phyloP scores from a whole-genome alignment of 352 stramenopile genomes.

The Phytophthora ramorum region DNA sequence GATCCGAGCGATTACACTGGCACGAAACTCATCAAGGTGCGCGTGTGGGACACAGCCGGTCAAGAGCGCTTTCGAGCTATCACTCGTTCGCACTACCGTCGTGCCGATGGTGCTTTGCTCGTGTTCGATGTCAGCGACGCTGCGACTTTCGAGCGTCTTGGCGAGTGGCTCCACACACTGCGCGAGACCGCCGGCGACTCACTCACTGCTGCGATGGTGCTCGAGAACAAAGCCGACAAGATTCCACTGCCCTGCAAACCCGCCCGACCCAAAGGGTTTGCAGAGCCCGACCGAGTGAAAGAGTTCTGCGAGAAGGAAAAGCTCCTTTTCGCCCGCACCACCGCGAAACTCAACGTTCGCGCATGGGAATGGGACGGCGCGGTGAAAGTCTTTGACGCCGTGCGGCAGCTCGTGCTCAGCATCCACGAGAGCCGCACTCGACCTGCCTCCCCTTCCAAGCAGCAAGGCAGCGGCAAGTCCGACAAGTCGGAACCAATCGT shows the following conservation, averaged over 20 bases:
- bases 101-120: slow-evolving; percentile 87
- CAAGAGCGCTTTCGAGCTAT: slow-evolving; percentile 92
- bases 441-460: background rate
- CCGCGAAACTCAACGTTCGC: slow-evolving; percentile 64
- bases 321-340: slow-evolving; percentile 70
- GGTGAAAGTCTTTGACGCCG: slow-evolving; percentile 51
- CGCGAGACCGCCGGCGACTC: slow-evolving; percentile 85
- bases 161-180: slow-evolving; percentile 90
- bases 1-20: slow-evolving; percentile 57
- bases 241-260: slow-evolving; percentile 24
- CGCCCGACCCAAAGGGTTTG: slow-evolving; percentile 39
- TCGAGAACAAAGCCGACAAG: slow-evolving; percentile 93
- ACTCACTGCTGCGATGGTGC: slow-evolving; percentile 86
- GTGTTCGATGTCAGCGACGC: slow-evolving; percentile 93
- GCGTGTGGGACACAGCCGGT: slow-evolving; percentile 91
- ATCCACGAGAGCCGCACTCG: slow-evolving; percentile 53
- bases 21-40: slow-evolving; percentile 67
- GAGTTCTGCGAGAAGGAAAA: slow-evolving; percentile 64
- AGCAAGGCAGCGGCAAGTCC: background rate
- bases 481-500: slow-evolving; percentile 17
- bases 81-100: slow-evolving; percentile 85
- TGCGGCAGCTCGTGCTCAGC: slow-evolving; percentile 63
- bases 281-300: slow-evolving; percentile 50
- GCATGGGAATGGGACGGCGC: slow-evolving; percentile 68
- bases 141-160: slow-evolving; percentile 86